phyloP scores from a whole-genome alignment of 202 grass and related monocot genomes.

The Zizania palustris region DNA sequence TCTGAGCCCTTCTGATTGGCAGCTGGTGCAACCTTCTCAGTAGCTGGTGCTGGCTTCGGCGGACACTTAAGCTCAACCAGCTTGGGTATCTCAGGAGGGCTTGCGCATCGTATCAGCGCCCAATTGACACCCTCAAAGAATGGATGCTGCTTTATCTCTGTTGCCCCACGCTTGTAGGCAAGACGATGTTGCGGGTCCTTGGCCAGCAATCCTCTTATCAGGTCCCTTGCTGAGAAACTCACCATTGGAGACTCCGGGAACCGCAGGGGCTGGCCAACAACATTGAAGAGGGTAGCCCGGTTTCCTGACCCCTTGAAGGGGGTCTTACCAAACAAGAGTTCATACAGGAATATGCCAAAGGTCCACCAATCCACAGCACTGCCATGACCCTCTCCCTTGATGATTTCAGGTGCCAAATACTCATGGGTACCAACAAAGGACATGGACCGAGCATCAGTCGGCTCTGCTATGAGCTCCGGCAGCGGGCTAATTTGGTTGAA shows the following conservation, averaged over 20 bases:
- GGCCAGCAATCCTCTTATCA: conserved; percentile 71
- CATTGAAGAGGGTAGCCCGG: conserved; percentile 78
- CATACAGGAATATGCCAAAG: conserved; percentile 77
- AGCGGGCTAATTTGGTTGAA: conserved; percentile 63
- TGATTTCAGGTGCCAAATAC: conserved; percentile 73
- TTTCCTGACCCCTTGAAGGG: conserved; percentile 81
- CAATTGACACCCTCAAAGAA: conserved; percentile 82
- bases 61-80: conserved; percentile 52
- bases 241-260: conserved; percentile 69
- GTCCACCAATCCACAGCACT: conserved; percentile 87
- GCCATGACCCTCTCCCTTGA: conserved; percentile 77
- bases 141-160: conserved; percentile 74
- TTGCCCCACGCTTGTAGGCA: conserved; percentile 66
- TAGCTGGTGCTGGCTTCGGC: conserved; percentile 46
- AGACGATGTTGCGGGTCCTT: conserved; percentile 75
- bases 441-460: conserved; percentile 73
- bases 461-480: conserved; percentile 72
- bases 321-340: conserved; percentile 72
- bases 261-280: conserved; percentile 68
- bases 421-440: conserved; percentile 82
- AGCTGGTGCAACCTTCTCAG: conserved; percentile 45
- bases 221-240: conserved; percentile 66
- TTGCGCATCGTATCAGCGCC: conserved; percentile 70
- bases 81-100: conserved; percentile 68
- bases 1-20: conserved; percentile 52